These are phyloP conservation scores for Stereum hirsutum DNA, from an alignment of 1,284 basidiomycete genomes.

Conservation along the genomic window DNA sequence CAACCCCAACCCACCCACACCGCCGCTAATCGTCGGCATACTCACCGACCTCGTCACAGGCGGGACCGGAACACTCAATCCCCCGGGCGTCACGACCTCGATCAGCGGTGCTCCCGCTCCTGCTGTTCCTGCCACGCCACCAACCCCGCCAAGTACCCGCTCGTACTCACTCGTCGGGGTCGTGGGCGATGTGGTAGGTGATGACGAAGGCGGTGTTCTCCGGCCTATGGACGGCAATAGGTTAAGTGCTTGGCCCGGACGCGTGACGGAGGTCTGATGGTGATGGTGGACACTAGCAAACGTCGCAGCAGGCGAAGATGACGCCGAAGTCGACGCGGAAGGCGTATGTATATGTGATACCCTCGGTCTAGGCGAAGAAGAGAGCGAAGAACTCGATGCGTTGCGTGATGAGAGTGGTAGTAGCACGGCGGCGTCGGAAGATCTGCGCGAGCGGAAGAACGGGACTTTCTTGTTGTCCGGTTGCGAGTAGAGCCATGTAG, in stretches of 20 bases:
- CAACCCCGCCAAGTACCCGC: too few species aligned
- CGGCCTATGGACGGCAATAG: conserved; percentile 9
- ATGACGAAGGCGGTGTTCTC: too few species aligned
- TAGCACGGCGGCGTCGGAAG: conserved; percentile 7
- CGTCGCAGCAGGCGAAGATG: conserved; percentile 3
- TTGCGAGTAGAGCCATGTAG: conserved; percentile 89
- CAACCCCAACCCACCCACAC: too few species aligned
- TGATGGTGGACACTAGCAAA: not conserved
- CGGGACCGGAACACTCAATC: too few species aligned
- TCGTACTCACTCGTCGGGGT: too few species aligned
- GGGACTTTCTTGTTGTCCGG: conserved; percentile 19
- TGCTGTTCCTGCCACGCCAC: too few species aligned
- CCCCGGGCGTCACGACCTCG: too few species aligned
- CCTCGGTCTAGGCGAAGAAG: not conserved
- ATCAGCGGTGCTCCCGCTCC: too few species aligned
- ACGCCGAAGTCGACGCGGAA: not conserved
- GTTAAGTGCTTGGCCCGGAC: conserved; percentile 9
- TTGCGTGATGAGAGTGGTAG: conserved; percentile 4
- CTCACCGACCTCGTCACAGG: too few species aligned
- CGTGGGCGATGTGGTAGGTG: too few species aligned
- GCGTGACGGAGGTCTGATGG: conserved; percentile 7
- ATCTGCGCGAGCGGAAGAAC: conserved; percentile 11
- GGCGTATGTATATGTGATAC: too few species aligned
- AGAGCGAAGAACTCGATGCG: not conserved
- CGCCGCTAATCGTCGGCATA: too few species aligned